These are phyloP conservation scores for Bromus sterilis DNA, from an alignment of 176 grass and related monocot genomes.

Conservation along the genomic window DNA sequence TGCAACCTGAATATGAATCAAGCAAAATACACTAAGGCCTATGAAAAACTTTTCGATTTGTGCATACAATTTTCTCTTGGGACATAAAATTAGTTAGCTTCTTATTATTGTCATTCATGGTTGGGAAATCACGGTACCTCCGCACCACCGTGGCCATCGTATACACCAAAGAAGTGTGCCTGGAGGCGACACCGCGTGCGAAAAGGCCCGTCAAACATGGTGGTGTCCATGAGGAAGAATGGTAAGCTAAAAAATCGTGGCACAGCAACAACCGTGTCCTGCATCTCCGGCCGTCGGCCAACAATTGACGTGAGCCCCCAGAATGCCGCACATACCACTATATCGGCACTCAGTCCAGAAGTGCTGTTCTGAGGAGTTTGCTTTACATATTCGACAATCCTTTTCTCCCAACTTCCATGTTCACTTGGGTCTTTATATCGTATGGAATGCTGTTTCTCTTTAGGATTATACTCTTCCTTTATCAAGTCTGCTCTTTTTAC, in stretches of 20 bases:
- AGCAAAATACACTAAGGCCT: background rate
- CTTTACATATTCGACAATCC: no score
- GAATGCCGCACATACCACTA: conserved; percentile 47
- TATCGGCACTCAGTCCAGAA: conserved; percentile 40
- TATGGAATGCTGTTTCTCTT: no score
- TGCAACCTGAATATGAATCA: conserved; percentile 38
- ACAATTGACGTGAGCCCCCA: conserved; percentile 59
- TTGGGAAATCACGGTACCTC: background rate
- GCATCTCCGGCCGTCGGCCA: conserved; percentile 55
- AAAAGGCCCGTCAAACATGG: conserved; percentile 36
- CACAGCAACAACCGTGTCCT: conserved; percentile 35
- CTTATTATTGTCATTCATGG: background rate
- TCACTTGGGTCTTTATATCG: no score
- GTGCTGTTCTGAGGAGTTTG: background rate
- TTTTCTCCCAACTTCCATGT: no score
- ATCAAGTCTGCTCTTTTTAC: background rate
- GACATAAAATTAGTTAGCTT: background rate
- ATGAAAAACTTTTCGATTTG: no score
- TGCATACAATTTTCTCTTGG: background rate
- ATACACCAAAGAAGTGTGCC: conserved; percentile 73
- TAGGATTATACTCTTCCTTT: no score
- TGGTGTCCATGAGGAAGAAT: conserved; percentile 51
- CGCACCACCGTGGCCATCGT: conserved; percentile 69
- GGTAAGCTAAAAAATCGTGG: conserved; percentile 59
- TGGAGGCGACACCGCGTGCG: conserved; percentile 36